Evolutionary conservation across 2,329 filamentous ascomycete species (phyloP).

Genomic region (Alternaria consortialis): DNA sequence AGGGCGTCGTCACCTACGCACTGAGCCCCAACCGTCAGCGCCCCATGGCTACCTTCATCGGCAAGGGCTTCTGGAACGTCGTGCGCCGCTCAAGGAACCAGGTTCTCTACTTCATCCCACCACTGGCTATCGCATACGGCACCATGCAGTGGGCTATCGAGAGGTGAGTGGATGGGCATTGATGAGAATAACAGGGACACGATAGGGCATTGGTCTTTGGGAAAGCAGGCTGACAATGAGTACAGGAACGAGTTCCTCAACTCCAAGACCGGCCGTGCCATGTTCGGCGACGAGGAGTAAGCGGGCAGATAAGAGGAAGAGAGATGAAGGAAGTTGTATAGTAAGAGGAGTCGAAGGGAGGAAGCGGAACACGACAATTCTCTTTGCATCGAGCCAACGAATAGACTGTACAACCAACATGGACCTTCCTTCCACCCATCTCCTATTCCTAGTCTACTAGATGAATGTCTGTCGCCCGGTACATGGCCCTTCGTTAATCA

Average conservation of each 20-base stretch:
- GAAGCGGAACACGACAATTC: constrained; percentile 19
- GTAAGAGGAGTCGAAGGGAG: constrained; percentile 15
- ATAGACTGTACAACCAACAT: constrained; percentile 37
- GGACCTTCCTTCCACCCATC: background rate
- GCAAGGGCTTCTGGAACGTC: constrained; percentile 94
- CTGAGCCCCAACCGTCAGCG: constrained; percentile 89
- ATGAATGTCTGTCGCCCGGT: constrained; percentile 18
- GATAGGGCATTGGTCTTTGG: background rate
- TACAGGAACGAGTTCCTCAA: constrained; percentile 80
- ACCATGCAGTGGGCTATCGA: constrained; percentile 90
- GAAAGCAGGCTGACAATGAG: constrained; percentile 9
- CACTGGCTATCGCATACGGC: constrained; percentile 80
- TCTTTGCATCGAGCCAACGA: constrained; percentile 24
- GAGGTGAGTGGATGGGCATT: constrained; percentile 69
- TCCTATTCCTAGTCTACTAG: background rate
- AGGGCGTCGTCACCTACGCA: constrained; percentile 73
- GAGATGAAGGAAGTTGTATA: constrained; percentile 6
- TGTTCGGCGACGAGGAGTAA: constrained; percentile 56
- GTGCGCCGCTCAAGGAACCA: constrained; percentile 87
- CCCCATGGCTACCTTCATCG: constrained; percentile 77
- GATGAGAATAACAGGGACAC: background rate
- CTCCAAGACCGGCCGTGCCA: constrained; percentile 75
- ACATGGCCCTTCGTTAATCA: constrained; percentile 27
- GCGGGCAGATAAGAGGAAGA: background rate
- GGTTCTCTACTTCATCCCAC: constrained; percentile 87